Conservation (phyloP, 805 yeast species). For the Candida coleopterorum region DNA sequence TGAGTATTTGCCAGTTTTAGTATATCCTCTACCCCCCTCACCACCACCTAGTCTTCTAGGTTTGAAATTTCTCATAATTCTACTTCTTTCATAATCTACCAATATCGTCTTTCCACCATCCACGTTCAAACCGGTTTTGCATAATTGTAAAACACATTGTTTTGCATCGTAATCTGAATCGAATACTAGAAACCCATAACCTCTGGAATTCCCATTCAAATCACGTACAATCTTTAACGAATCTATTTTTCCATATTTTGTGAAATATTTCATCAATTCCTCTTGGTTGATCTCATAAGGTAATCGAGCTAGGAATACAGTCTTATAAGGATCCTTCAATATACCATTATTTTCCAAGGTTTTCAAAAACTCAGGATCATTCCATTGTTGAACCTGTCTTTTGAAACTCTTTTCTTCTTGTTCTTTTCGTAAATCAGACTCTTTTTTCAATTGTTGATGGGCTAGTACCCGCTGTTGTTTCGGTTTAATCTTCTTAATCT, state of each 20-base stretch:
- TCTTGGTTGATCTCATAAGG: slow-evolving; percentile 60
- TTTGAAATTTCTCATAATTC: slow-evolving; percentile 61
- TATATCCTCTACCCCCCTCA: slow-evolving; percentile 76
- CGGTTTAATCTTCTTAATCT: neutral
- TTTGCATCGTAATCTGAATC: slow-evolving; percentile 55
- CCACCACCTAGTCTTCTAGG: slow-evolving; percentile 88
- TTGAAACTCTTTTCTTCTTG: slow-evolving; percentile 11
- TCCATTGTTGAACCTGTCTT: slow-evolving; percentile 29
- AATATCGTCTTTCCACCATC: slow-evolving; percentile 47
- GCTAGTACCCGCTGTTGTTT: neutral
- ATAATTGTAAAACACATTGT: slow-evolving; percentile 55
- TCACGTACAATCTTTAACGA: slow-evolving; percentile 37
- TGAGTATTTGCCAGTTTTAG: slow-evolving; percentile 23
- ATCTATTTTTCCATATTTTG: slow-evolving; percentile 68
- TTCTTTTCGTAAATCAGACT: slow-evolving; percentile 9
- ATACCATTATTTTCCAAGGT: slow-evolving; percentile 20
- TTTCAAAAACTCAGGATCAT: slow-evolving; percentile 25
- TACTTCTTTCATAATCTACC: slow-evolving; percentile 71
- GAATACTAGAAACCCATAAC: slow-evolving; percentile 81
- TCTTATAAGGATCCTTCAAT: slow-evolving; percentile 62
- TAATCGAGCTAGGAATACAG: slow-evolving; percentile 74
- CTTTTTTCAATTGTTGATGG: slow-evolving; percentile 2
- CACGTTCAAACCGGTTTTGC: slow-evolving; percentile 37
- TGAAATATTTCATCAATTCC: slow-evolving; percentile 60
- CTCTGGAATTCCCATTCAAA: slow-evolving; percentile 51